Percentiles rank a stretch among this genome's conserved stretches.
Evolutionary conservation across 2,329 filamentous ascomycete species (phyloP).

Genomic region (Pseudogymnoascus sp.): DNA sequence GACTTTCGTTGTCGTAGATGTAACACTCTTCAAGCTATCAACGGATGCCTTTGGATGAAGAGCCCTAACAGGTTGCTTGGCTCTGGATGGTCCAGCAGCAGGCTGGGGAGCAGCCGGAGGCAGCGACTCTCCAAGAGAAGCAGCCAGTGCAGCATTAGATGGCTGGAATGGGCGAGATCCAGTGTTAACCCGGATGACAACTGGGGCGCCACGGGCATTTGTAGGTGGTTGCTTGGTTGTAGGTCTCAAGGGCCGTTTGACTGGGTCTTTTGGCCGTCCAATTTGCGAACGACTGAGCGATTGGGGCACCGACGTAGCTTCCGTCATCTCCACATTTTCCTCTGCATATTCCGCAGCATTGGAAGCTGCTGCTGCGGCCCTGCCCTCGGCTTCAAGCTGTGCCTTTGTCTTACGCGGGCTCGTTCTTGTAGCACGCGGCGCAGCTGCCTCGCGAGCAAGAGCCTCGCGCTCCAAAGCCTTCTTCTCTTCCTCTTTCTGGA

Average conservation of each 20-base stretch:
- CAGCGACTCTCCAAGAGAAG: constrained; percentile 51
- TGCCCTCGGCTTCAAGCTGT: constrained; percentile 28
- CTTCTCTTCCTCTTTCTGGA: constrained; percentile 50
- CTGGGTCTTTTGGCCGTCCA: constrained; percentile 41
- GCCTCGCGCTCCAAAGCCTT: constrained; percentile 14
- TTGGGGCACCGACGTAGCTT: constrained; percentile 51
- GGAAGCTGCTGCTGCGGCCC: constrained; percentile 25
- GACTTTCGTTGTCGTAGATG: constrained; percentile 54
- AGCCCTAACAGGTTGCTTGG: constrained; percentile 9
- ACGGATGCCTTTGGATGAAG: constrained; percentile 33
- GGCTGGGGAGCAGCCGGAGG: constrained; percentile 36
- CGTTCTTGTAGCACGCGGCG: constrained; percentile 38
- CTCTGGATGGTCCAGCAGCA: constrained; percentile 30
- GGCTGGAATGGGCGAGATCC: constrained; percentile 57
- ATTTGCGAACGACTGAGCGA: constrained; percentile 46
- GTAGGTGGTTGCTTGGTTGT: constrained; percentile 45
- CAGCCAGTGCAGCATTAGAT: constrained; percentile 49
- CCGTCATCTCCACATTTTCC: constrained; percentile 47
- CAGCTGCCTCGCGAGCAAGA: constrained; percentile 28
- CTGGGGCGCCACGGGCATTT: constrained; percentile 61
- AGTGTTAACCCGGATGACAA: constrained; percentile 64
- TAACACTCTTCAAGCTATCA: constrained; percentile 56
- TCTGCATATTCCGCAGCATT: constrained; percentile 30
- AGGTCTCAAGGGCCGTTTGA: constrained; percentile 55
- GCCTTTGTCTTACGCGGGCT: constrained; percentile 46